These are phyloP conservation scores for Nemania bipapillata DNA, from an alignment of 2,329 filamentous ascomycete species.

Conservation along the genomic window DNA sequence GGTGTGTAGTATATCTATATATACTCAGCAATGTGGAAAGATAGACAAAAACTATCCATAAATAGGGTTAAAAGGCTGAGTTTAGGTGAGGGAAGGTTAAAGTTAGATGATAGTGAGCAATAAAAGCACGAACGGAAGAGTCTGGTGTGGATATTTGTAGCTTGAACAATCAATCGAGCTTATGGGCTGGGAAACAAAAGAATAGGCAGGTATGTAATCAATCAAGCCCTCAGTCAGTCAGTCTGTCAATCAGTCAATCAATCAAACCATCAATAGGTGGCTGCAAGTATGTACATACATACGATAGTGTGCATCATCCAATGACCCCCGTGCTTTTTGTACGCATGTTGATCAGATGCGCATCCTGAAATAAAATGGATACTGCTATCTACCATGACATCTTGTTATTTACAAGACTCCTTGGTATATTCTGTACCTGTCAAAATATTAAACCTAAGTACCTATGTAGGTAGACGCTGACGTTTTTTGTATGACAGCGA, in stretches of 20 bases:
- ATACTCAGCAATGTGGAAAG: no score
- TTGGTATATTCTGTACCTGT: neutral
- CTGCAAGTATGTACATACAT: slow-evolving; percentile 3
- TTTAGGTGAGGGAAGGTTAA: neutral
- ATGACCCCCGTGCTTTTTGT: slow-evolving; percentile 9
- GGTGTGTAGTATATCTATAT: no score
- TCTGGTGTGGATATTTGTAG: slow-evolving; percentile 30
- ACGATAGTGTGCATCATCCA: neutral
- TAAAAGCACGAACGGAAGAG: neutral
- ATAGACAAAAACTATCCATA: no score
- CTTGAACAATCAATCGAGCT: slow-evolving; percentile 14
- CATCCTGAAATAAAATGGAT: neutral
- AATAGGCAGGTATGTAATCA: neutral
- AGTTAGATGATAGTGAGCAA: slow-evolving; percentile 11
- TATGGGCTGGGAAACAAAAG: slow-evolving; percentile 25
- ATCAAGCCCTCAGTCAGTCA: neutral
- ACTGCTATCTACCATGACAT: neutral
- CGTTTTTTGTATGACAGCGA: neutral
- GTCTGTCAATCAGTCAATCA: neutral
- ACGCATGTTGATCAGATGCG: slow-evolving; percentile 6
- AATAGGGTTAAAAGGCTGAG: neutral
- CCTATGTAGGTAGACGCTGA: neutral
- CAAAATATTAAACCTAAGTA: neutral
- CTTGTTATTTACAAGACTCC: neutral
- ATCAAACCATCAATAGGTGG: slow-evolving; percentile 4